phyloP scores from a whole-genome alignment of 768 basidiomycete genomes.

The Botryobasidium botryosum region DNA sequence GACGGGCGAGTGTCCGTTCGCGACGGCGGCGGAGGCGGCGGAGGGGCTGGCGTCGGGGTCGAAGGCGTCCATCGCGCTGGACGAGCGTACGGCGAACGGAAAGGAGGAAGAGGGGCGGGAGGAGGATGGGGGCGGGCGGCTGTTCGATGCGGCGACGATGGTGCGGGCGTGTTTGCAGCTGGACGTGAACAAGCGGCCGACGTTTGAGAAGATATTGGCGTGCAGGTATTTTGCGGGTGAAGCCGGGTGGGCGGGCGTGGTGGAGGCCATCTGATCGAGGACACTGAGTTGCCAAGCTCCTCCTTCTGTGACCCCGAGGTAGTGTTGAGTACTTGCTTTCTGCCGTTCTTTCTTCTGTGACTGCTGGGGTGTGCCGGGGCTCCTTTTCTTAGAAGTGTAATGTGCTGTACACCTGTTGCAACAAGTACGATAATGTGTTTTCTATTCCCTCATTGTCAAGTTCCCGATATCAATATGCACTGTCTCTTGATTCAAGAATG shows the following conservation, averaged over 20 bases:
- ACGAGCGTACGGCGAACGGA: constrained; percentile 23
- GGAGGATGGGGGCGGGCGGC: constrained; percentile 61
- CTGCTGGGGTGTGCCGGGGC: no score
- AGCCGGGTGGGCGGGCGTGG: constrained; percentile 45
- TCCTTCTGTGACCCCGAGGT: no score
- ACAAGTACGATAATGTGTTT: no score
- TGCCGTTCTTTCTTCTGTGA: no score
- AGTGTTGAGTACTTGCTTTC: no score
- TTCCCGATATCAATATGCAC: no score
- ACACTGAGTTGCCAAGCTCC: no score
- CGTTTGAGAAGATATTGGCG: constrained; percentile 66
- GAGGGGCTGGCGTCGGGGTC: constrained; percentile 39
- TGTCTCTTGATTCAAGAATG: no score
- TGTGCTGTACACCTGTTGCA: no score
- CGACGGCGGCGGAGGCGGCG: constrained; percentile 80
- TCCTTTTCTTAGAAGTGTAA: no score
- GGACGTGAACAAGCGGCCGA: constrained; percentile 61
- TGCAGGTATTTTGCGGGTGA: constrained; percentile 65
- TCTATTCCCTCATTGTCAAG: no score
- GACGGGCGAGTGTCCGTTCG: constrained; percentile 81
- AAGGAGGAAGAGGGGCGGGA: constrained; percentile 50
- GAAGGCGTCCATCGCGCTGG: constrained; percentile 17
- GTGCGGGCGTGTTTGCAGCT: constrained; percentile 73
- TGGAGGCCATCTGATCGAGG: no score
- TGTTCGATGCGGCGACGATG: constrained; percentile 72